phyloP scores from a whole-genome alignment of 352 stramenopile genomes.

The Phytophthora melonis region DNA sequence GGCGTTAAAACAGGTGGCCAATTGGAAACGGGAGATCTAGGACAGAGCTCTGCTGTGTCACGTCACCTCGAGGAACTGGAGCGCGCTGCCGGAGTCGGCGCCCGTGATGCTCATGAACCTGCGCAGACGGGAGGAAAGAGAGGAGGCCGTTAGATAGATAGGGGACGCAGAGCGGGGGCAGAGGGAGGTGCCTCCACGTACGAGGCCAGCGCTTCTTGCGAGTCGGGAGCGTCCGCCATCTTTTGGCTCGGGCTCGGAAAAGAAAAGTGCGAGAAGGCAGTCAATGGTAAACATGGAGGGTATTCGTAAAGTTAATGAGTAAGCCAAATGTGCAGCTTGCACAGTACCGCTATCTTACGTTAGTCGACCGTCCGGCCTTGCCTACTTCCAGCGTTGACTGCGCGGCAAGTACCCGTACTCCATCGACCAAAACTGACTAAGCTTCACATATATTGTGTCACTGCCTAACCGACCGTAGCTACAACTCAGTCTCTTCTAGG shows the following conservation, averaged over 20 bases:
- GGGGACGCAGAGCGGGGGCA: not conserved
- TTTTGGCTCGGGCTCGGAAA: not conserved
- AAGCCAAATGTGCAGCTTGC: too few species aligned
- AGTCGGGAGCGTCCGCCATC: constrained; percentile 34
- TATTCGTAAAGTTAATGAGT: too few species aligned
- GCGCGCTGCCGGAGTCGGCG: constrained; percentile 65
- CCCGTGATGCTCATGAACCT: constrained; percentile 91
- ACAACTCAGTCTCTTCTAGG: too few species aligned
- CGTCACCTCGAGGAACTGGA: constrained; percentile 77
- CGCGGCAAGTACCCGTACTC: too few species aligned
- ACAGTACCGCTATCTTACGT: too few species aligned
- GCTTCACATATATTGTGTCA: too few species aligned
- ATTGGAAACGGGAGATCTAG: not conserved
- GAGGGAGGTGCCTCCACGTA: constrained; percentile 27
- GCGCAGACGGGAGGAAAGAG: not conserved
- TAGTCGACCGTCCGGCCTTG: too few species aligned
- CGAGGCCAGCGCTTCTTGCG: constrained; percentile 56
- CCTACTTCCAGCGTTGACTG: too few species aligned
- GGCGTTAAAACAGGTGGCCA: too few species aligned
- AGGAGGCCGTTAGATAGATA: not conserved
- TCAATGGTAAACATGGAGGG: not conserved
- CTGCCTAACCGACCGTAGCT: too few species aligned
- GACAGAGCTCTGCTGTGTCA: not conserved
- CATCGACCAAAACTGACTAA: too few species aligned
- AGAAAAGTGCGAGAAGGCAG: not conserved